Percentiles rank a stretch among this genome's conserved stretches.
phyloP scores from a whole-genome alignment of 306 rosid genomes.

The Biancaea sappan region DNA sequence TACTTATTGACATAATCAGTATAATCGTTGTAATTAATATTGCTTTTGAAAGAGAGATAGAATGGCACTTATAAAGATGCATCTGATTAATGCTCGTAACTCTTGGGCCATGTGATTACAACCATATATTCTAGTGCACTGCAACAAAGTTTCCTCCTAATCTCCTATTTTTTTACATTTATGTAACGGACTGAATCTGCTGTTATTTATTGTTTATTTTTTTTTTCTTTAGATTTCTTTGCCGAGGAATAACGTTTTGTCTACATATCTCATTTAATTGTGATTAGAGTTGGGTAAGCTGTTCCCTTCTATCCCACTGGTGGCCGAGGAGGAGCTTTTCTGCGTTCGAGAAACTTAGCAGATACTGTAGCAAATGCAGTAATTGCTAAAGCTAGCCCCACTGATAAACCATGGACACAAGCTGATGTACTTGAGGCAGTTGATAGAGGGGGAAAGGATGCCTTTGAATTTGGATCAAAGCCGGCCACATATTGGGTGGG shows the following conservation, averaged over 20 bases:
- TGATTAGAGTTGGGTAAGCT: constrained; percentile 63
- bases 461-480: constrained; percentile 60
- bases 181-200: background rate
- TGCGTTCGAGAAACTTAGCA: constrained; percentile 63
- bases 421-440: constrained; percentile 73
- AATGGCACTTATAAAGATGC: background rate
- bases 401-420: constrained; percentile 47
- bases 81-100: constrained; percentile 1
- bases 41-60: background rate
- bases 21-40: background rate
- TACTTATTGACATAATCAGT: background rate
- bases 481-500: constrained; percentile 94
- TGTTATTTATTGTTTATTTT: constrained; percentile 6
- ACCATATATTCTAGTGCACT: background rate
- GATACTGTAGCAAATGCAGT: constrained; percentile 61
- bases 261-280: constrained; percentile 30
- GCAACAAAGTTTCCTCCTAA: background rate
- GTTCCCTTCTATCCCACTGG: constrained; percentile 88
- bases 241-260: constrained; percentile 10
- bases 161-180: too few relatives aligned
- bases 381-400: constrained; percentile 43
- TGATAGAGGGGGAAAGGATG: constrained; percentile 86
- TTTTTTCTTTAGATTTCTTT: constrained; percentile 11
- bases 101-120: constrained; percentile 2
- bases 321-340: constrained; percentile 92